phyloP scores from a whole-genome alignment of 345 rosid species.

The Populus davidiana region DNA sequence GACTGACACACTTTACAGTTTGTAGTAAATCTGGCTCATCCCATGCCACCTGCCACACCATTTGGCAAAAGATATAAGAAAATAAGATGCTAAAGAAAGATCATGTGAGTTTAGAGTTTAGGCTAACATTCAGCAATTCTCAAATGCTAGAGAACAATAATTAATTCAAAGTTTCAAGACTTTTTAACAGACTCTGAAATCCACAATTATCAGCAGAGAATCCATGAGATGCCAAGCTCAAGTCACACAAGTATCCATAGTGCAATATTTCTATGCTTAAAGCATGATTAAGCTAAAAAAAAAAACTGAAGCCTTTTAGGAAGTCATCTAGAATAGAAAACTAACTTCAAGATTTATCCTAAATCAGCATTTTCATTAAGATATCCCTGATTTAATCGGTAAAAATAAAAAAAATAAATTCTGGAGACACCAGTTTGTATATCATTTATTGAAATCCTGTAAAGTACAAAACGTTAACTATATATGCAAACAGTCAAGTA shows the following conservation, averaged over 20 bases:
- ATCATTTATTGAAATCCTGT: conserved; percentile 15
- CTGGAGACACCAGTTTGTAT: conserved; percentile 5
- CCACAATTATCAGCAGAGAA: not conserved
- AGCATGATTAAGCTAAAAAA: not conserved
- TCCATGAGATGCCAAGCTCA: not conserved
- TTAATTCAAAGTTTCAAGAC: not conserved
- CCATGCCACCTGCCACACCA: conserved; percentile 69
- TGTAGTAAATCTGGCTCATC: conserved; percentile 97
- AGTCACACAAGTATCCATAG: not conserved
- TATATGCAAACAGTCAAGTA: conserved; percentile 7
- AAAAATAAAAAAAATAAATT: not conserved
- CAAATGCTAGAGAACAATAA: not conserved
- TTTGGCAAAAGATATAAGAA: not conserved
- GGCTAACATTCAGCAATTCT: not conserved
- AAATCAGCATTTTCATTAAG: not conserved
- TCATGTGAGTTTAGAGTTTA: not conserved
- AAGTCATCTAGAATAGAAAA: not conserved
- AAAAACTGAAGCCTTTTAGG: not conserved
- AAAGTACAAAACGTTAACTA: not conserved
- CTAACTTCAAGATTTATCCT: not conserved
- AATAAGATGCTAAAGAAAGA: not conserved
- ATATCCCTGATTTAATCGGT: not conserved
- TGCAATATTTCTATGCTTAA: not conserved
- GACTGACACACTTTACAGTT: conserved; percentile 83
- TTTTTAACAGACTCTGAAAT: not conserved